A percentile compares a stretch with the other conserved stretches of the same genome.
phyloP scores from a whole-genome alignment of 768 basidiomycete species.

The Lactifluus volemus region DNA sequence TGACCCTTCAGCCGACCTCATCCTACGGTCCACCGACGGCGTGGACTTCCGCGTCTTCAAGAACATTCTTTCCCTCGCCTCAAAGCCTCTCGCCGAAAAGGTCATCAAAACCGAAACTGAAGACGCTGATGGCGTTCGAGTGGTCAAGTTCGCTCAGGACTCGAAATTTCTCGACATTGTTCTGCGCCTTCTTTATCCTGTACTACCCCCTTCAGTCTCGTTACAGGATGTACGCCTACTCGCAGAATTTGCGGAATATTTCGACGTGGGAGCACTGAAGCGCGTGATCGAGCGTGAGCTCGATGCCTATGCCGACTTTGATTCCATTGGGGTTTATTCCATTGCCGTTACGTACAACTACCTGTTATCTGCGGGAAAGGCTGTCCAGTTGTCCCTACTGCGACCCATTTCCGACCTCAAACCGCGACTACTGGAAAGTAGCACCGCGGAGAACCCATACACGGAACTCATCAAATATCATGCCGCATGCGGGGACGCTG shows the following conservation, averaged over 20 bases:
- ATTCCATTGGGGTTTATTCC: constrained; percentile 13
- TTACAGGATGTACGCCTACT: neutral
- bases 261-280: constrained; percentile 3
- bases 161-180: constrained; percentile 2
- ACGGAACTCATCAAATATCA: neutral
- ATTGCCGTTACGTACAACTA: neutral
- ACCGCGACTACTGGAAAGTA: neutral
- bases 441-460: neutral
- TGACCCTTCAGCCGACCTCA: neutral
- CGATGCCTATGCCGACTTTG: no score
- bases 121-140: neutral
- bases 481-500: neutral
- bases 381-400: neutral
- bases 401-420: neutral
- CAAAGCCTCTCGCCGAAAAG: constrained; percentile 5
- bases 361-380: neutral
- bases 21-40: constrained; percentile 2
- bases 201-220: neutral
- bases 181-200: constrained; percentile 14
- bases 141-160: constrained; percentile 1
- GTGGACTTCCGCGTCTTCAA: constrained; percentile 12
- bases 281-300: no score
- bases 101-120: constrained; percentile 2
- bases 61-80: constrained; percentile 8
- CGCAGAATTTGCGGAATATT: constrained; percentile 11